These are phyloP conservation scores for Talaromyces amestolkiae DNA, from an alignment of 2,329 filamentous ascomycete genomes.

Conservation along the genomic window DNA sequence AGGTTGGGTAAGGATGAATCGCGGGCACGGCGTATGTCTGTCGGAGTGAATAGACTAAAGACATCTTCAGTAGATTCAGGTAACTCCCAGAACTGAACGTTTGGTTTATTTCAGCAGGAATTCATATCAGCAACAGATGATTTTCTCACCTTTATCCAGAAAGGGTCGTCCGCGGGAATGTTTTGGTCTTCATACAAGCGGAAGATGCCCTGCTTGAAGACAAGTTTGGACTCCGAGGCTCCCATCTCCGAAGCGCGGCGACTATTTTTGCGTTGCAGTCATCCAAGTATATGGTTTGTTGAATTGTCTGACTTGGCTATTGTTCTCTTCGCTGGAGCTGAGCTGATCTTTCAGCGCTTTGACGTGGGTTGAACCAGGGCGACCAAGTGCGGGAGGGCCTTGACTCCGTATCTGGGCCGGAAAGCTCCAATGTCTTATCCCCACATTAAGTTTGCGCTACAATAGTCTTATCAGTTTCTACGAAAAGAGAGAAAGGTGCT, in stretches of 20 bases:
- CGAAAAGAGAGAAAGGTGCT: neutral
- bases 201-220: constrained; percentile 98
- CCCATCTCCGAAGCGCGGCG: constrained; percentile 63
- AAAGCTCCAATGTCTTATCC: neutral
- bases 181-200: constrained; percentile 85
- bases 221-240: constrained; percentile 96
- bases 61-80: constrained; percentile 94
- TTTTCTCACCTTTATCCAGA: constrained; percentile 76
- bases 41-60: constrained; percentile 89
- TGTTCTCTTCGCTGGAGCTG: neutral
- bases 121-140: too few relatives aligned
- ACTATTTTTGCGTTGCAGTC: constrained; percentile 25
- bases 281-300: constrained; percentile 2
- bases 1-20: constrained; percentile 83
- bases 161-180: constrained; percentile 82
- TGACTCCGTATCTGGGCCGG: neutral
- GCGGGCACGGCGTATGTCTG: constrained; percentile 82
- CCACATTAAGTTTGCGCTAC: constrained; percentile 9
- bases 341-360: neutral
- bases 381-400: constrained; percentile 1
- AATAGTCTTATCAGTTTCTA: neutral
- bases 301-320: neutral
- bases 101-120: neutral
- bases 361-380: neutral
- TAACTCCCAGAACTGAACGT: constrained; percentile 84